Evolutionary conservation across 108 stramenopile genomes (phyloP).

Genomic region (Conticribra guillardii): DNA sequence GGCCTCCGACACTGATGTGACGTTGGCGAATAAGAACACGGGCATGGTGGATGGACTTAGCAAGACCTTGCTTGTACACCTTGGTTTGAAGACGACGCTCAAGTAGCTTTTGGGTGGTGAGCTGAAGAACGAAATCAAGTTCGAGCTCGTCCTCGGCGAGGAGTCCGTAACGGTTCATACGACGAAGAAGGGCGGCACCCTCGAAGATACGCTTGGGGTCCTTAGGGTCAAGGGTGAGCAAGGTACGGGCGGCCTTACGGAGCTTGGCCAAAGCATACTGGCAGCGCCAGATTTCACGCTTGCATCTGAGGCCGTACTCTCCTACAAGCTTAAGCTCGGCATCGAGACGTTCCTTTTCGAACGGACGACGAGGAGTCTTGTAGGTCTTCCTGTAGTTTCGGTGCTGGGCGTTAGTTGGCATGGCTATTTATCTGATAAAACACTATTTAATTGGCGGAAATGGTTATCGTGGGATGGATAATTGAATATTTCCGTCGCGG

Average conservation of each 20-base stretch:
- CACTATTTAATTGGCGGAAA: constrained; percentile 1
- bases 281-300: constrained; percentile 99
- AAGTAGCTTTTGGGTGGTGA: constrained; percentile 98
- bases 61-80: constrained; percentile 98
- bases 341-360: constrained; percentile 99
- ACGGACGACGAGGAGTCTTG: constrained; percentile 99
- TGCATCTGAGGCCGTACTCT: constrained; percentile 99
- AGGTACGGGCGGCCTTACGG: constrained; percentile 97
- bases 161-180: constrained; percentile 96
- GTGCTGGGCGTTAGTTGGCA: constrained; percentile 62
- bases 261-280: constrained; percentile 99
- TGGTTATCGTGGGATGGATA: background rate
- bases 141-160: constrained; percentile 96
- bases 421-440: constrained; percentile 17
- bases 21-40: constrained; percentile 99
- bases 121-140: constrained; percentile 97
- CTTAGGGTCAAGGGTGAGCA: constrained; percentile 95
- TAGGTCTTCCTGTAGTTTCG: constrained; percentile 93
- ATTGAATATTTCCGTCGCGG: background rate
- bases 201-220: constrained; percentile 99
- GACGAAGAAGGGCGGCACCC: constrained; percentile 97
- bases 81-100: constrained; percentile 97
- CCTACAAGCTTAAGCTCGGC: constrained; percentile 98
- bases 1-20: constrained; percentile 98
- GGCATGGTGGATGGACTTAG: constrained; percentile 99